phyloP scores from a whole-genome alignment of 208 protist genomes.

The Leptomonas seymouri region DNA sequence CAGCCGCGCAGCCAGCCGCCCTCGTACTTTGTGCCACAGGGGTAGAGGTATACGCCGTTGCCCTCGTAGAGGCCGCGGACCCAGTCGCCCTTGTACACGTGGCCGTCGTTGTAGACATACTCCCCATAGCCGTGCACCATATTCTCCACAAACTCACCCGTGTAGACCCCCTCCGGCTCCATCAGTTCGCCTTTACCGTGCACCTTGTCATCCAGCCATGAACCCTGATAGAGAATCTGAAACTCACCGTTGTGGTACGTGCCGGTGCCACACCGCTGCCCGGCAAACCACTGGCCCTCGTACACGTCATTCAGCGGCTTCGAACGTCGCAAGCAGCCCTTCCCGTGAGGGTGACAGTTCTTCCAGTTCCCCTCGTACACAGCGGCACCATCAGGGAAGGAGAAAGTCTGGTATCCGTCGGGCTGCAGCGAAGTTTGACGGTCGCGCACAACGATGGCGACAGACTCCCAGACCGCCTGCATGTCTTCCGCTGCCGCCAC shows the following conservation, averaged over 20 bases:
- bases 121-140: constrained; percentile 83
- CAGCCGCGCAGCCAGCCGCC: constrained; percentile 70
- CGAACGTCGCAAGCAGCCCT: constrained; percentile 60
- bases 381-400: constrained; percentile 75
- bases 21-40: constrained; percentile 76
- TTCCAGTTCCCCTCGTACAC: constrained; percentile 93
- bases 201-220: constrained; percentile 81
- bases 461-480: constrained; percentile 47
- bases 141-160: constrained; percentile 81
- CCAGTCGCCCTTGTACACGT: constrained; percentile 93
- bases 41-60: constrained; percentile 69
- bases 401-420: constrained; percentile 83
- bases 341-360: constrained; percentile 84
- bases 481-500: constrained; percentile 40
- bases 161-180: constrained; percentile 80
- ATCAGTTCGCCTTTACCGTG: constrained; percentile 85
- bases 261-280: constrained; percentile 75
- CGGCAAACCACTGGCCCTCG: constrained; percentile 89
- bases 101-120: constrained; percentile 88
- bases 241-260: constrained; percentile 57
- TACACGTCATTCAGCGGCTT: constrained; percentile 68
- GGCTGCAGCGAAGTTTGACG: constrained; percentile 56
- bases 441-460: constrained; percentile 63
- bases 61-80: constrained; percentile 71
- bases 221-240: constrained; percentile 77